These are phyloP conservation scores for Acer campestre DNA, from an alignment of 345 rosid genomes.

Conservation along the genomic window DNA sequence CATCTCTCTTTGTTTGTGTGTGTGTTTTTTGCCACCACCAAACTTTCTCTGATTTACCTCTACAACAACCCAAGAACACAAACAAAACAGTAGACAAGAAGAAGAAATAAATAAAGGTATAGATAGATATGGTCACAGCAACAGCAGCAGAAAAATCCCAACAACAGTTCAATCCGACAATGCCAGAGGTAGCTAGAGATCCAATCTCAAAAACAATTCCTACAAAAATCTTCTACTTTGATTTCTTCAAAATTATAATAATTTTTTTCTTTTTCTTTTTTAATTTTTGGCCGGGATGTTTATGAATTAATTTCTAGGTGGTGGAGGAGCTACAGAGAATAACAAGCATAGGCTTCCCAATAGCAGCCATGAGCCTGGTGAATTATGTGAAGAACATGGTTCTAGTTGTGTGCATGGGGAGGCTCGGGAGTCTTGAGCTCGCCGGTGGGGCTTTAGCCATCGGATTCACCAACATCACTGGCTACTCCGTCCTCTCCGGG, in stretches of 20 bases:
- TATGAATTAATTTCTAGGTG: constrained; percentile 38
- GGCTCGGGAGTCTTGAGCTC: constrained; percentile 84
- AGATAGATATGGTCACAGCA: constrained; percentile 37
- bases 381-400: constrained; percentile 76
- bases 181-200: constrained; percentile 60
- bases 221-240: background rate
- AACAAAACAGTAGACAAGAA: background rate
- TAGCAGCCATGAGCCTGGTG: constrained; percentile 69
- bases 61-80: background rate
- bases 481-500: constrained; percentile 88
- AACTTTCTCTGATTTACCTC: background rate
- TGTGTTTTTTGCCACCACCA: background rate
- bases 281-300: too few species aligned
- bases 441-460: constrained; percentile 92
- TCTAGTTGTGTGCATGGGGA: constrained; percentile 82
- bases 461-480: constrained; percentile 92
- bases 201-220: constrained; percentile 7
- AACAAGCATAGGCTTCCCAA: constrained; percentile 69
- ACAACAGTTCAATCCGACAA: constrained; percentile 42
- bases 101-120: constrained; percentile 5
- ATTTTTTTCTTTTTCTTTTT: too few species aligned
- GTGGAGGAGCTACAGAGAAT: constrained; percentile 70
- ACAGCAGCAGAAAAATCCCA: constrained; percentile 36
- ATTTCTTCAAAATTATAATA: background rate
- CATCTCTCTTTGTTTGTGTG: background rate